Conservation (phyloP, 495 filamentous ascomycete species). For the Parathielavia hyrcaniae region DNA sequence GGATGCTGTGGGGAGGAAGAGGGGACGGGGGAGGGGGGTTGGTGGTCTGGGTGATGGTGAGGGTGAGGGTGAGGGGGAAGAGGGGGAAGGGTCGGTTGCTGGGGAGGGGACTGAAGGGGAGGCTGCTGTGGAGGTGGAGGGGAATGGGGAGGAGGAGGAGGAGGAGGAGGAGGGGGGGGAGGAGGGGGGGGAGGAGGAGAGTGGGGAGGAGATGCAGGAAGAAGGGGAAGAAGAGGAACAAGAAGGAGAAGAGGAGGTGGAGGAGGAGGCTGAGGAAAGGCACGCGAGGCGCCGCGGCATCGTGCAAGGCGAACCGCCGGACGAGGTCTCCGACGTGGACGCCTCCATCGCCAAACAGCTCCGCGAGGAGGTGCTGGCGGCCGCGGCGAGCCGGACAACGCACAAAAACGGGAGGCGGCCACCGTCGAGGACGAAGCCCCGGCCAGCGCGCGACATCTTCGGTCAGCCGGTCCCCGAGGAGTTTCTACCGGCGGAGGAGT, state of each 20-base stretch:
- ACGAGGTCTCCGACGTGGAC: conserved; percentile 58
- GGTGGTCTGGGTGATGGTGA: conserved; percentile 70
- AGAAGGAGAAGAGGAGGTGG: conserved; percentile 28
- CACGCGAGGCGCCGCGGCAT: too few species aligned
- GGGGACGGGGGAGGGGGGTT: conserved; percentile 35
- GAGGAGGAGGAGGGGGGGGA: conserved; percentile 24
- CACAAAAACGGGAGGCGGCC: conserved; percentile 10
- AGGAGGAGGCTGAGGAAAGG: neutral
- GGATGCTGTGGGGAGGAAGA: conserved; percentile 25
- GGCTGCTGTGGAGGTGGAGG: conserved; percentile 68
- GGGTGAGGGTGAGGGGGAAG: conserved; percentile 29
- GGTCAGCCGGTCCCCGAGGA: too few species aligned
- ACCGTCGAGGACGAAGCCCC: neutral
- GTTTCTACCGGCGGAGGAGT: conserved; percentile 49
- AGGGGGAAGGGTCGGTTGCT: conserved; percentile 74
- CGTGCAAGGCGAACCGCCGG: conserved; percentile 21
- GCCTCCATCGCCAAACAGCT: conserved; percentile 66
- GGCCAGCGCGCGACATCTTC: too few species aligned
- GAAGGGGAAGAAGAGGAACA: conserved; percentile 23
- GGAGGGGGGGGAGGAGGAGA: conserved; percentile 37
- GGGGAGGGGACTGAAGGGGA: conserved; percentile 46
- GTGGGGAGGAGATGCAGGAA: conserved; percentile 39
- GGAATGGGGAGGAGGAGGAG: conserved; percentile 23
- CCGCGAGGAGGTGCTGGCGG: conserved; percentile 59
- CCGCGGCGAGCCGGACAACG: conserved; percentile 21